Percentiles rank a stretch among this genome's conserved stretches.
Evolutionary conservation across 1,284 basidiomycete genomes (phyloP).

Genomic region (Ceratobasidium sp.): DNA sequence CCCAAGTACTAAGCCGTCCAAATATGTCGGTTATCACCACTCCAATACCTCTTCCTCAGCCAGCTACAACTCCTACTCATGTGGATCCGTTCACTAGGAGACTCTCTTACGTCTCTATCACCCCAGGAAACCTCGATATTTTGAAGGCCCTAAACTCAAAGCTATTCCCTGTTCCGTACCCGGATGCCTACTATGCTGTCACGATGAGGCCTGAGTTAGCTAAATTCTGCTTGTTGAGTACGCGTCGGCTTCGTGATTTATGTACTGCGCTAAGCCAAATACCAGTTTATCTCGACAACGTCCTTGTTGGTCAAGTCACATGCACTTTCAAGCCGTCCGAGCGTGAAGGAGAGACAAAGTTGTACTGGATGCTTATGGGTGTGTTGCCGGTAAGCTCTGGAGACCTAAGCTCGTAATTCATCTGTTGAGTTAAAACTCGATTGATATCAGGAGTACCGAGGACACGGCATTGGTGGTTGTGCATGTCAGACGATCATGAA

Average conservation of each 20-base stretch:
- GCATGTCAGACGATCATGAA: constrained; percentile 19
- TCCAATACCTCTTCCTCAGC: background rate
- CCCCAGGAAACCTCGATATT: constrained; percentile 26
- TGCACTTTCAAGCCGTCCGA: constrained; percentile 34
- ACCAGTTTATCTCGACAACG: constrained; percentile 24
- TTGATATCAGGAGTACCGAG: constrained; percentile 5
- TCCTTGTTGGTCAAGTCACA: constrained; percentile 28
- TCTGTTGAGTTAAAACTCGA: background rate
- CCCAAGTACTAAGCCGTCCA: background rate
- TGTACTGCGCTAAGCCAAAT: background rate
- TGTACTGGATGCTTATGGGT: constrained; percentile 38
- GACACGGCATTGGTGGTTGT: constrained; percentile 10
- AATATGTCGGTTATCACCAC: background rate
- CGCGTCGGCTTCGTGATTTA: background rate
- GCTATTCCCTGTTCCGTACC: constrained; percentile 37
- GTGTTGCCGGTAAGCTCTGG: constrained; percentile 10
- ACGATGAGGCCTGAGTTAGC: constrained; percentile 11
- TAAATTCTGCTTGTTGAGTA: constrained; percentile 31
- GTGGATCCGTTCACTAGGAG: background rate
- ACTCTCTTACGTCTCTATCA: constrained; percentile 20
- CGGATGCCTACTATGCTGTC: constrained; percentile 30
- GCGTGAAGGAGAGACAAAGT: constrained; percentile 5
- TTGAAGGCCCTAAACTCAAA: constrained; percentile 22
- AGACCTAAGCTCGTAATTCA: background rate
- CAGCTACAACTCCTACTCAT: background rate